Evolutionary conservation across 805 yeast genomes (phyloP).

Genomic region (Kodamaea neixiangensis): DNA sequence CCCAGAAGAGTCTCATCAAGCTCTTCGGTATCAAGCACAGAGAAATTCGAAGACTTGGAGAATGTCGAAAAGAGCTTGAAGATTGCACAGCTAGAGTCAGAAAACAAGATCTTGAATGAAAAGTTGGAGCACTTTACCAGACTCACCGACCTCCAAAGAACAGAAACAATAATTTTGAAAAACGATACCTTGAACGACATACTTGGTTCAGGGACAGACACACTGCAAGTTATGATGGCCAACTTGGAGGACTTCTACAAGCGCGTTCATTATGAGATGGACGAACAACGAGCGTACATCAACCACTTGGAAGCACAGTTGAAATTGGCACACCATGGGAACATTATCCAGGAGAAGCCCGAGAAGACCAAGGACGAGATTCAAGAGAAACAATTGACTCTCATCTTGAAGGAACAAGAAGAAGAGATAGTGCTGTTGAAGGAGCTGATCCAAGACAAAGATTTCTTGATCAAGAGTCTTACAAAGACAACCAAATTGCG

Average conservation of each 20-base stretch:
- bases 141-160: constrained; percentile 58
- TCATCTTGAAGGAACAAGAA: constrained; percentile 56
- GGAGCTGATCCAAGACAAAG: constrained; percentile 68
- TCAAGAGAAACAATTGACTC: constrained; percentile 22
- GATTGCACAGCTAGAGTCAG: constrained; percentile 49
- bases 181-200: constrained; percentile 62
- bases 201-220: constrained; percentile 44
- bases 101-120: constrained; percentile 64
- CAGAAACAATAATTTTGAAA: constrained; percentile 57
- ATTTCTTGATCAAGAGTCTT: constrained; percentile 73
- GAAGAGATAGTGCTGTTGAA: constrained; percentile 55
- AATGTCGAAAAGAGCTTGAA: constrained; percentile 25
- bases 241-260: constrained; percentile 51
- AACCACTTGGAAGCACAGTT: constrained; percentile 59
- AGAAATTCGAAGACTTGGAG: constrained; percentile 46
- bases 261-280: constrained; percentile 51
- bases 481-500: constrained; percentile 65
- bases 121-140: constrained; percentile 69
- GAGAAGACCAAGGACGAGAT: constrained; percentile 9
- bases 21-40: constrained; percentile 34
- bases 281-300: constrained; percentile 61
- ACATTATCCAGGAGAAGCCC: constrained; percentile 9
- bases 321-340: constrained; percentile 23
- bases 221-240: constrained; percentile 45
- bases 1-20: neutral